These are phyloP conservation scores for Acer negundo DNA, from an alignment of 345 rosid genomes.

Conservation along the genomic window DNA sequence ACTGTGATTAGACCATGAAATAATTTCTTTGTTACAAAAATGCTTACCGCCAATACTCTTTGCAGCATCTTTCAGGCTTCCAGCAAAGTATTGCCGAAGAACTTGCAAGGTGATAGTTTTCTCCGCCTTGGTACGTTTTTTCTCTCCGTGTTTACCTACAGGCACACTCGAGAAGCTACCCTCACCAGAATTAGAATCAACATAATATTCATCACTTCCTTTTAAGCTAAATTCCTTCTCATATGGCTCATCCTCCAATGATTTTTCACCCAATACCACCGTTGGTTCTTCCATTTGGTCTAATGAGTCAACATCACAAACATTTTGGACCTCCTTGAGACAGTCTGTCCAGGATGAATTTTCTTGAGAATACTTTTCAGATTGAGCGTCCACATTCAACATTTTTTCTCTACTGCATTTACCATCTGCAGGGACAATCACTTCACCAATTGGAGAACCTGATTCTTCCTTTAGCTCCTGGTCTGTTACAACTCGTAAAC, in stretches of 20 bases:
- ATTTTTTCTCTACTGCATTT: constrained; percentile 37
- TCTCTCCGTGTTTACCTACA: constrained; percentile 44
- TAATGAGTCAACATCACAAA: constrained; percentile 25
- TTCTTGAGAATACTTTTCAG: constrained; percentile 32
- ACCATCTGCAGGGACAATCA: constrained; percentile 29
- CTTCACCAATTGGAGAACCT: constrained; percentile 38
- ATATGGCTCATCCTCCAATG: constrained; percentile 24
- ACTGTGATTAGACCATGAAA: background rate
- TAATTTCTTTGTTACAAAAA: constrained; percentile 5
- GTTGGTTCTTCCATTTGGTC: constrained; percentile 30
- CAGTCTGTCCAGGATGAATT: constrained; percentile 34
- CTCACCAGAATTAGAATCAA: constrained; percentile 48
- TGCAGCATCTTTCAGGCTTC: constrained; percentile 95
- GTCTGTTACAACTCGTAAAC: constrained; percentile 72
- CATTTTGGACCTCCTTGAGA: constrained; percentile 30
- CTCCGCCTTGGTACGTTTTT: constrained; percentile 66
- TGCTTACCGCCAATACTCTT: constrained; percentile 85
- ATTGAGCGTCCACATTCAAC: constrained; percentile 32
- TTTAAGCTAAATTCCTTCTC: constrained; percentile 34
- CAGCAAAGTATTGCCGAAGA: constrained; percentile 73
- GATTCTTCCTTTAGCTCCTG: constrained; percentile 68
- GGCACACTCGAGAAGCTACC: constrained; percentile 42
- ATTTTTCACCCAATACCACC: constrained; percentile 29
- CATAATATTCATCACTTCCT: constrained; percentile 40
- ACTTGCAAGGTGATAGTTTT: constrained; percentile 74